Percentiles rank a stretch among this genome's conserved stretches.
Conservation (phyloP, 1,284 basidiomycete genomes). For the Phellinidium pouzarii region DNA sequence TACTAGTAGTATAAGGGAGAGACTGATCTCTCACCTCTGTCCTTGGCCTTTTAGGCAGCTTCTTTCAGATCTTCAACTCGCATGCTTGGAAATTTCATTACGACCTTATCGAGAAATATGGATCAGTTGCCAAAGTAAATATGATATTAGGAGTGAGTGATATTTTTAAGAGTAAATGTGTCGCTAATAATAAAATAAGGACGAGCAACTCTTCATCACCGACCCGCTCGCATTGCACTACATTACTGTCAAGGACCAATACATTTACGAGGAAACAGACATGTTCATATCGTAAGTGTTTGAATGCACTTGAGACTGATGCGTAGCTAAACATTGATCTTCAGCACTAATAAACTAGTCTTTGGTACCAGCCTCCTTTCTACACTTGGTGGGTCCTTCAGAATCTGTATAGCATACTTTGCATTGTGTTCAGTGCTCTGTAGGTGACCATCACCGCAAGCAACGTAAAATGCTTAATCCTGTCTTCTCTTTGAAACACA, state of each 20-base stretch:
- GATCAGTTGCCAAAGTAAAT: constrained; percentile 20
- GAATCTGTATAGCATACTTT: background rate
- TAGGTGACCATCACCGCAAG: constrained; percentile 24
- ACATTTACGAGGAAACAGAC: constrained; percentile 26
- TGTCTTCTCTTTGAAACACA: constrained; percentile 27
- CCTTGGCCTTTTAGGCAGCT: constrained; percentile 13
- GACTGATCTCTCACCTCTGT: background rate
- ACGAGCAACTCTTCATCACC: constrained; percentile 17
- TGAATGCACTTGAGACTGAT: background rate
- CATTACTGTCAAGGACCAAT: constrained; percentile 29
- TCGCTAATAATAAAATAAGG: constrained; percentile 2
- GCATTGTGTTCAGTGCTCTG: background rate
- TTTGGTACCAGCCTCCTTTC: constrained; percentile 22
- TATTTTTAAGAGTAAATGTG: too few relatives aligned
- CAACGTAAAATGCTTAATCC: constrained; percentile 29
- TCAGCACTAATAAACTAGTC: constrained; percentile 1
- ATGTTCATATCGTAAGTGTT: constrained; percentile 20
- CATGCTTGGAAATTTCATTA: constrained; percentile 23
- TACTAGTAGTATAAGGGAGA: background rate
- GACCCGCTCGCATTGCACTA: constrained; percentile 25
- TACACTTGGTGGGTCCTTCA: constrained; percentile 17
- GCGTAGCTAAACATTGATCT: background rate
- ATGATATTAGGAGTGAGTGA: constrained; percentile 23
- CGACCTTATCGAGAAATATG: constrained; percentile 21
- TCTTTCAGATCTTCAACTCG: constrained; percentile 18